Evolutionary conservation across 176 grass and related monocot genomes (phyloP).

Genomic region (Guadua angustifolia): DNA sequence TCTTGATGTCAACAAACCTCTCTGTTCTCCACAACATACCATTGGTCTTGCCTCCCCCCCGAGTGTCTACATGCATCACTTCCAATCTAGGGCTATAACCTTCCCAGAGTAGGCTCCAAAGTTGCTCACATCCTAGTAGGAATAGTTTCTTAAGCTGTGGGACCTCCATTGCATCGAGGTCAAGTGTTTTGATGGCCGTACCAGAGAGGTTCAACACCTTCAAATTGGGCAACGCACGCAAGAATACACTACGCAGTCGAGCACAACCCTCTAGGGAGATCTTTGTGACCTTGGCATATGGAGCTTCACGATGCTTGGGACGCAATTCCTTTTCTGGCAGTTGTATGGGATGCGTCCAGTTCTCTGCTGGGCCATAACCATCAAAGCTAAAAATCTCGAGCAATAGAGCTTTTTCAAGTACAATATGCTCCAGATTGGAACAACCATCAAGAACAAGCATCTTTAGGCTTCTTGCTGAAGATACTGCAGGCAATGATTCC

Average conservation of each 20-base stretch:
- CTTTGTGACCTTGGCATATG: background rate
- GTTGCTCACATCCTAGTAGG: background rate
- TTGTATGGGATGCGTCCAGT: too few species aligned
- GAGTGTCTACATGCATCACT: background rate
- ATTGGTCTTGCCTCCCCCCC: too few species aligned
- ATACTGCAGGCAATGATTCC: background rate
- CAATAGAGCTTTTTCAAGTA: too few species aligned
- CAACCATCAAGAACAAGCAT: conserved; percentile 25
- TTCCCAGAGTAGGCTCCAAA: background rate
- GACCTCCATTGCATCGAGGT: background rate
- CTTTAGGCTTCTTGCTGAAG: background rate
- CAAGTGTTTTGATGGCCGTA: background rate
- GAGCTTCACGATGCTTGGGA: background rate
- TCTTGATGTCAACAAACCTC: too few species aligned
- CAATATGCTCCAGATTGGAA: background rate
- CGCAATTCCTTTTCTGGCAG: background rate
- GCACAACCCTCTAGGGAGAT: background rate
- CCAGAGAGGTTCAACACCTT: too few species aligned
- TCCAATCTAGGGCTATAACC: rapidly evolving
- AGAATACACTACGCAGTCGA: background rate
- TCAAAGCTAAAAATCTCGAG: too few species aligned
- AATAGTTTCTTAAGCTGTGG: background rate
- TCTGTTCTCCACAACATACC: background rate
- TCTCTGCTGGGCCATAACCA: too few species aligned
- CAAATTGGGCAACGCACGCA: background rate